These are phyloP conservation scores for Tuber microsphaerosporum DNA, from an alignment of 495 filamentous ascomycete genomes.

Conservation along the genomic window DNA sequence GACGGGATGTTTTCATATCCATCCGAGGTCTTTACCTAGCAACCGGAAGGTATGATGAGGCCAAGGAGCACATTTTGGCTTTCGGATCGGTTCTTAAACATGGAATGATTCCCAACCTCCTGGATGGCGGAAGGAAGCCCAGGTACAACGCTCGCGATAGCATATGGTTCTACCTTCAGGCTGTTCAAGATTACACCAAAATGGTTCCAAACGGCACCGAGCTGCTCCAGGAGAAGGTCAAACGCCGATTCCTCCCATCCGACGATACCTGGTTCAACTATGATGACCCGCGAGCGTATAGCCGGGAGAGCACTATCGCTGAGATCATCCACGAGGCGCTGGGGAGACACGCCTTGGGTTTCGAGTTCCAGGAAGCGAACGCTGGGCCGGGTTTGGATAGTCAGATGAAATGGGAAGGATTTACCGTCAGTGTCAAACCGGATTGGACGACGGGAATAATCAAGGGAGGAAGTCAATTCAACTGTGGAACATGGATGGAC, in stretches of 20 bases:
- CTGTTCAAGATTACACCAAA: conserved; percentile 83
- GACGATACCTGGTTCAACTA: conserved; percentile 85
- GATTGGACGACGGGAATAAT: conserved; percentile 92
- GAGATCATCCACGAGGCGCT: conserved; percentile 90
- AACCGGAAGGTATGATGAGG: conserved; percentile 79
- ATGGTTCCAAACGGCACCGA: conserved; percentile 72
- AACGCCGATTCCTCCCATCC: conserved; percentile 85
- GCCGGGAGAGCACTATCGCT: conserved; percentile 65
- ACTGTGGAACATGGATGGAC: conserved; percentile 99
- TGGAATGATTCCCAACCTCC: conserved; percentile 95
- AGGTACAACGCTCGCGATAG: conserved; percentile 96
- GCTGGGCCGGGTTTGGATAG: conserved; percentile 78
- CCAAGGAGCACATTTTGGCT: conserved; percentile 85
- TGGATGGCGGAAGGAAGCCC: conserved; percentile 76
- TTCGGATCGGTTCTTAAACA: conserved; percentile 97
- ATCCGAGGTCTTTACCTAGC: conserved; percentile 81
- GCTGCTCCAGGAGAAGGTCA: conserved; percentile 68
- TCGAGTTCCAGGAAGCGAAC: conserved; percentile 91
- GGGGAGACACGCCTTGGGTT: conserved; percentile 78
- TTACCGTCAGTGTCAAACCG: conserved; percentile 79
- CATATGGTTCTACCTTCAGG: conserved; percentile 94
- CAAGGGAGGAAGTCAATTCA: conserved; percentile 85
- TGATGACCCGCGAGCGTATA: conserved; percentile 79
- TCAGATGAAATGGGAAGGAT: conserved; percentile 89
- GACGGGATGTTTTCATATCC: conserved; percentile 93